Conservation (phyloP, 176 grass and related monocot genomes). For the Phyllostachys edulis region DNA sequence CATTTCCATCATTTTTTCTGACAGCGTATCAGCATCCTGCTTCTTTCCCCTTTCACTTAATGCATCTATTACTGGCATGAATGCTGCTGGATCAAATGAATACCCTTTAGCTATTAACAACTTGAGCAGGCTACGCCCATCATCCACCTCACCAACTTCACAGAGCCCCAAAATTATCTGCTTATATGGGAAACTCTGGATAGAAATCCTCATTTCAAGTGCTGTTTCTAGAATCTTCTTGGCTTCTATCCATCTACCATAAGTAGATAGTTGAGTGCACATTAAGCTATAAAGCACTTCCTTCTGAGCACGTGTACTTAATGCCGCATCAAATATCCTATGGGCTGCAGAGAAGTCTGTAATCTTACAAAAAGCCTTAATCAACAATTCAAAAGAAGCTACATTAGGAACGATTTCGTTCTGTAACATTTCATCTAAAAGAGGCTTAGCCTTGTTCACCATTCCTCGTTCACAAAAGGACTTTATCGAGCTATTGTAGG, state of each 20-base stretch:
- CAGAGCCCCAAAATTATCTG: conserved; percentile 72
- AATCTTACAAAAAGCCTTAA: conserved; percentile 66
- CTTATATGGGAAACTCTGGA: conserved; percentile 80
- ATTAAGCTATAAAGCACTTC: conserved; percentile 78
- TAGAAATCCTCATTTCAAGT: conserved; percentile 62
- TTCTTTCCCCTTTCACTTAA: conserved; percentile 74
- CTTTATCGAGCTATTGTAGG: conserved; percentile 83
- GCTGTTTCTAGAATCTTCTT: conserved; percentile 64
- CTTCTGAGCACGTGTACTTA: conserved; percentile 78
- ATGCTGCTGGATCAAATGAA: conserved; percentile 76
- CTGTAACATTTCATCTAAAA: conserved; percentile 90
- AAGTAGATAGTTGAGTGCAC: conserved; percentile 60
- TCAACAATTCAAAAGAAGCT: conserved; percentile 78
- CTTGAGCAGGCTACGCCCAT: conserved; percentile 57
- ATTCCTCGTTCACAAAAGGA: conserved; percentile 62
- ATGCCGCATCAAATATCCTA: conserved; percentile 67
- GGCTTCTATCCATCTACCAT: conserved; percentile 63
- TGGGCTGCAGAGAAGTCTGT: conserved; percentile 68
- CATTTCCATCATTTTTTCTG: conserved; percentile 89
- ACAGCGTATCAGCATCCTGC: conserved; percentile 72
- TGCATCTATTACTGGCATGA: conserved; percentile 82
- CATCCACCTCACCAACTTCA: conserved; percentile 53
- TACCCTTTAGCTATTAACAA: conserved; percentile 61
- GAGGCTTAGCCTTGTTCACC: conserved; percentile 59
- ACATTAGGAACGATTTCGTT: conserved; percentile 77